These are phyloP conservation scores for Plectosphaerella plurivora DNA, from an alignment of 2,329 filamentous ascomycete species.

Conservation along the genomic window DNA sequence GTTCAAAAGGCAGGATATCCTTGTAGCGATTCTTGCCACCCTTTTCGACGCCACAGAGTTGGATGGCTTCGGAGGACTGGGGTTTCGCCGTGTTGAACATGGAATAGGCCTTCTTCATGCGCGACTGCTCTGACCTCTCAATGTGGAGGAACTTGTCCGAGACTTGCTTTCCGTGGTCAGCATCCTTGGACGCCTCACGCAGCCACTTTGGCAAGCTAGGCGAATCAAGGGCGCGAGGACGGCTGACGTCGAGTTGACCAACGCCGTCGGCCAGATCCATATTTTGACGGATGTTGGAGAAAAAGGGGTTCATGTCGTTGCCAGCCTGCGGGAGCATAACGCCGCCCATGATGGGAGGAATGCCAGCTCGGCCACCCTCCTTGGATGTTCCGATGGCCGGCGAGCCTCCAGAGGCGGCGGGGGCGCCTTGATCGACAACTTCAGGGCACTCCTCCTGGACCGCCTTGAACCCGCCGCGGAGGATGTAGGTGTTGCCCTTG, in stretches of 20 bases:
- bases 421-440: slow-evolving; percentile 51
- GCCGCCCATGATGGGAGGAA: slow-evolving; percentile 81
- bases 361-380: slow-evolving; percentile 38
- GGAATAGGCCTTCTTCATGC: slow-evolving; percentile 79
- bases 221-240: slow-evolving; percentile 40
- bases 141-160: slow-evolving; percentile 81
- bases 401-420: slow-evolving; percentile 15
- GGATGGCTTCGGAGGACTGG: slow-evolving; percentile 39
- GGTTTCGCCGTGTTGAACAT: slow-evolving; percentile 38
- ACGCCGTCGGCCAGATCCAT: slow-evolving; percentile 93
- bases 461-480: slow-evolving; percentile 76
- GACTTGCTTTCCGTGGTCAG: slow-evolving; percentile 73
- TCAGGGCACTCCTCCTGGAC: slow-evolving; percentile 66
- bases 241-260: slow-evolving; percentile 64
- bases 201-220: slow-evolving; percentile 73
- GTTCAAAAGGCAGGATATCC: slow-evolving; percentile 95
- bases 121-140: slow-evolving; percentile 78
- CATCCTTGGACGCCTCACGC: slow-evolving; percentile 57
- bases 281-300: slow-evolving; percentile 93
- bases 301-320: slow-evolving; percentile 80
- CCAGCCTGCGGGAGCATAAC: slow-evolving; percentile 72
- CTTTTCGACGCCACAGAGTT: slow-evolving; percentile 90
- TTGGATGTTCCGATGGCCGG: slow-evolving; percentile 33
- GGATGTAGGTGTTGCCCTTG: slow-evolving; percentile 65
- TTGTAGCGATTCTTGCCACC: slow-evolving; percentile 96